phyloP scores from a whole-genome alignment of 768 basidiomycete genomes.

The Termitomyces sp. region DNA sequence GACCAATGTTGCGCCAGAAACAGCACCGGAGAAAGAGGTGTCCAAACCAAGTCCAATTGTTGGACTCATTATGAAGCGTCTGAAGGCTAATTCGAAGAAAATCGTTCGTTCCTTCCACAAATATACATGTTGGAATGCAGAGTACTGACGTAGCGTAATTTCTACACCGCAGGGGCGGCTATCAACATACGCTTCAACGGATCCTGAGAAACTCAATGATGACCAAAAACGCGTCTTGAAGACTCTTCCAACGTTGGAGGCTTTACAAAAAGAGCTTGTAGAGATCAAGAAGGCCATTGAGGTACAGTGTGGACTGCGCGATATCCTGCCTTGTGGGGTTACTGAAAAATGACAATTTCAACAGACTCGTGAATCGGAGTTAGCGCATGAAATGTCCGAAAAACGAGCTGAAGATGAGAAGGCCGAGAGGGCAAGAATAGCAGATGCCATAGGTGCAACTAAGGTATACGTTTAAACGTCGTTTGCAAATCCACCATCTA shows the following conservation, averaged over 20 bases:
- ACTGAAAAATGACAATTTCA: constrained; percentile 5
- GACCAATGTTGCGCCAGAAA: constrained; percentile 35
- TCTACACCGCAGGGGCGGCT: constrained; percentile 56
- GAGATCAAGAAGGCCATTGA: constrained; percentile 84
- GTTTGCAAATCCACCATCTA: neutral
- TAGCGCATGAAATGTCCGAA: constrained; percentile 46
- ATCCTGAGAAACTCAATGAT: constrained; percentile 73
- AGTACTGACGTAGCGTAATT: constrained; percentile 9
- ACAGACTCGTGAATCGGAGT: constrained; percentile 62
- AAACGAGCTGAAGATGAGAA: constrained; percentile 55
- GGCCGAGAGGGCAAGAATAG: constrained; percentile 48
- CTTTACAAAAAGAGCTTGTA: constrained; percentile 72
- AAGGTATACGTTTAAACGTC: constrained; percentile 38
- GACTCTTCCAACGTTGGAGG: constrained; percentile 72
- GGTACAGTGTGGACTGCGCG: constrained; percentile 34
- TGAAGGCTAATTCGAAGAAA: constrained; percentile 78
- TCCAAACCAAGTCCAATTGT: constrained; percentile 64
- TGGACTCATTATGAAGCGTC: constrained; percentile 74
- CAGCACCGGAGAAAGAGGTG: constrained; percentile 40
- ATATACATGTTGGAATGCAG: neutral
- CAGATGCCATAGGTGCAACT: constrained; percentile 49
- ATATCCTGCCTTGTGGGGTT: neutral
- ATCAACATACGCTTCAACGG: constrained; percentile 62
- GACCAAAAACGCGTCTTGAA: constrained; percentile 78
- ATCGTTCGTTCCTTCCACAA: constrained; percentile 46